Conservation (phyloP, 139 green algal species). For the Chlamydomonas sphaeroides region DNA sequence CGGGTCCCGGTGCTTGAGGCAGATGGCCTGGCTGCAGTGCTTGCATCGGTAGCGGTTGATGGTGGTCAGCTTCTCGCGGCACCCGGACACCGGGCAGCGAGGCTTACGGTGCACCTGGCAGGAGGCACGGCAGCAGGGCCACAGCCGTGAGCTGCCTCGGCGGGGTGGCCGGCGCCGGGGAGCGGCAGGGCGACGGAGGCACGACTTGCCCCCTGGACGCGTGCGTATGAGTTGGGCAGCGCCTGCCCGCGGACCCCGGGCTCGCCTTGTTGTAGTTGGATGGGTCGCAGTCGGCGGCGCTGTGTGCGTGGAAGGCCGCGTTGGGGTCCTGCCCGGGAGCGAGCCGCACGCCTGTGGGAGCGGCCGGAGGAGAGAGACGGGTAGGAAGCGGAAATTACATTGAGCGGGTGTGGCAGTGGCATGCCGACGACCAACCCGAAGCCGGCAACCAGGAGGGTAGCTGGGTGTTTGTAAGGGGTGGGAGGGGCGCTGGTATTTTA, state of each 20-base stretch:
- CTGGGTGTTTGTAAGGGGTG: too few relatives aligned
- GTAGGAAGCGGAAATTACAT: too few relatives aligned
- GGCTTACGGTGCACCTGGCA: too few relatives aligned
- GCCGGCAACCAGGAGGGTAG: too few relatives aligned
- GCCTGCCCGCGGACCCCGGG: not conserved
- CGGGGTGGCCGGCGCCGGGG: too few relatives aligned
- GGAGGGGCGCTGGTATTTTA: too few relatives aligned
- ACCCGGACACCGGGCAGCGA: slow-evolving; percentile 53
- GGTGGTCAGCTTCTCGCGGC: slow-evolving; percentile 77
- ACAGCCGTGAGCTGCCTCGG: not conserved
- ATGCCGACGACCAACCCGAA: too few relatives aligned
- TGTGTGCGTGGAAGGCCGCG: slow-evolving; percentile 60
- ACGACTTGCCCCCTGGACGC: not conserved
- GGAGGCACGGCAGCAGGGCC: not conserved
- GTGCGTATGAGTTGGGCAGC: not conserved
- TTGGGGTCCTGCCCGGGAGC: slow-evolving; percentile 58
- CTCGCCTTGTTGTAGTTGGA: slow-evolving; percentile 66
- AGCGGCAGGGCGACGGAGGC: too few relatives aligned
- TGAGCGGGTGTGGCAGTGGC: too few relatives aligned
- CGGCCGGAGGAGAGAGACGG: too few relatives aligned
- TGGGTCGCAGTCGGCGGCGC: slow-evolving; percentile 67
- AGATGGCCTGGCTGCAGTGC: slow-evolving; percentile 62
- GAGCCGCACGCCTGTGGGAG: slow-evolving; percentile 14
- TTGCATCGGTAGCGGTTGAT: slow-evolving; percentile 80
- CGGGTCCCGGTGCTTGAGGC: slow-evolving; percentile 74